A percentile compares a stretch with the other conserved stretches of the same genome.
phyloP scores from a whole-genome alignment of 2,329 filamentous ascomycete species.

The Pseudogymnoascus destructans region DNA sequence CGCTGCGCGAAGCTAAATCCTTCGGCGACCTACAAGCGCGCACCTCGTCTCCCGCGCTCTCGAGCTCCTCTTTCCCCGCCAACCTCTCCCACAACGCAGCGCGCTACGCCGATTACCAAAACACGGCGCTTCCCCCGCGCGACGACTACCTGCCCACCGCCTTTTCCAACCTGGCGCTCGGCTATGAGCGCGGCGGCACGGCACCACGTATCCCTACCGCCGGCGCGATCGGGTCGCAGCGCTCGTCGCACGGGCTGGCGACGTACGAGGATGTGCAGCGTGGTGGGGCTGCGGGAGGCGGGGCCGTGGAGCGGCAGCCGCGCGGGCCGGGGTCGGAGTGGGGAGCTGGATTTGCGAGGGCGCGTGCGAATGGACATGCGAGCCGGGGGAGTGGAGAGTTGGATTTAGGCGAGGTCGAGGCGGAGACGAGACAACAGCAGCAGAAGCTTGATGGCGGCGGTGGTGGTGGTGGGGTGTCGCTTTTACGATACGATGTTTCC shows the following conservation, averaged over 20 bases:
- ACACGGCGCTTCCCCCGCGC: slow-evolving; percentile 66
- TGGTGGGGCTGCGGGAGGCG: slow-evolving; percentile 13
- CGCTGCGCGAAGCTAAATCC: slow-evolving; percentile 86
- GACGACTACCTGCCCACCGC: slow-evolving; percentile 32
- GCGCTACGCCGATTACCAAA: slow-evolving; percentile 46
- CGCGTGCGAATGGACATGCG: slow-evolving; percentile 46
- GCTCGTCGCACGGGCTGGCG: slow-evolving; percentile 29
- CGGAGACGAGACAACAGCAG: neutral
- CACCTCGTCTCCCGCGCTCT: slow-evolving; percentile 83
- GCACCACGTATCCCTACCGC: slow-evolving; percentile 24
- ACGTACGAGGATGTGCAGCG: slow-evolving; percentile 18
- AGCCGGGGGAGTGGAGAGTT: slow-evolving; percentile 46
- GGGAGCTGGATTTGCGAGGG: slow-evolving; percentile 42
- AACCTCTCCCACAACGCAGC: slow-evolving; percentile 49
- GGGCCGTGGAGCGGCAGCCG: slow-evolving; percentile 44
- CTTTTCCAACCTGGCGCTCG: slow-evolving; percentile 45
- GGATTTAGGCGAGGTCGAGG: slow-evolving; percentile 14
- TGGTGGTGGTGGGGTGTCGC: neutral
- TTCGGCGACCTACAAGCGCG: slow-evolving; percentile 92
- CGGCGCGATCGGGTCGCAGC: slow-evolving; percentile 54
- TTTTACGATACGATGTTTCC: slow-evolving; percentile 3
- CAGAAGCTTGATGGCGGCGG: neutral
- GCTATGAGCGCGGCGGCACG: slow-evolving; percentile 22
- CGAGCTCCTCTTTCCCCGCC: slow-evolving; percentile 74
- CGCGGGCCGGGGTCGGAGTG: slow-evolving; percentile 43